Evolutionary conservation across 306 rosid genomes (phyloP), one percentile per base, ranked within the genome.

Genomic region (Pterocarpus macrocarpus): DNA sequence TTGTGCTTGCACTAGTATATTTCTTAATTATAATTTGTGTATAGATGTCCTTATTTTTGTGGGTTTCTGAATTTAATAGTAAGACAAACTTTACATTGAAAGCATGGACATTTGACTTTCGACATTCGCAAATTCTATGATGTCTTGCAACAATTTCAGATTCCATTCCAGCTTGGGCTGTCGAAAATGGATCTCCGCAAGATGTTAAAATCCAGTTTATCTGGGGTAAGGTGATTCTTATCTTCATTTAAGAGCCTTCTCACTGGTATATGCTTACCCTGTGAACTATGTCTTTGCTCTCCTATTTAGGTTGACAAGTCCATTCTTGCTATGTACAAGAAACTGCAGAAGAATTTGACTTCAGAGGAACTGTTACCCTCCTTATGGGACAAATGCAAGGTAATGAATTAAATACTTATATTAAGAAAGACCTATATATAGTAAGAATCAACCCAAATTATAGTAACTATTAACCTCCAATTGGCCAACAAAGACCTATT

Each of bases 361-460:
- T 93, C 96, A 3, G 99, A 95, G 85, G 97, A 95, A 83, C 83
- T 95, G 50, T 81, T 95, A 81, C 98, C 99, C 68, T 95, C 99
- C 76, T 85, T 95, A 78, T 95, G 99, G 99, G 98, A 95, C 81
- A 95, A 95, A 77, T 95, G 99, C 98, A 95, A 95, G 98, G 99
- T 93, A 86, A 70, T 30, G 22, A 38, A 15, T 55, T n/a, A 78
- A 50, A 47, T 74, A 33, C 62, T 35, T 71, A 53, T 55, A 8
- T 62, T 34, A 53, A 43, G 49, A 56, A 75, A 55, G 66, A 33
- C 58, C 57, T 63, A 61, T 69, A 34, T 33, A 50, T 10, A 44
- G 45, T 73, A 72, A 45, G 49, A 43, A 81, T 32, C 64, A 71
- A 56, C 58, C 64, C 28, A 65, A 56, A 59, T 65, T 76, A 9